Evolutionary conservation across 345 rosid species (phyloP), one percentile per base, ranked within the genome.

Genomic region (Ailanthus altissimus): DNA sequence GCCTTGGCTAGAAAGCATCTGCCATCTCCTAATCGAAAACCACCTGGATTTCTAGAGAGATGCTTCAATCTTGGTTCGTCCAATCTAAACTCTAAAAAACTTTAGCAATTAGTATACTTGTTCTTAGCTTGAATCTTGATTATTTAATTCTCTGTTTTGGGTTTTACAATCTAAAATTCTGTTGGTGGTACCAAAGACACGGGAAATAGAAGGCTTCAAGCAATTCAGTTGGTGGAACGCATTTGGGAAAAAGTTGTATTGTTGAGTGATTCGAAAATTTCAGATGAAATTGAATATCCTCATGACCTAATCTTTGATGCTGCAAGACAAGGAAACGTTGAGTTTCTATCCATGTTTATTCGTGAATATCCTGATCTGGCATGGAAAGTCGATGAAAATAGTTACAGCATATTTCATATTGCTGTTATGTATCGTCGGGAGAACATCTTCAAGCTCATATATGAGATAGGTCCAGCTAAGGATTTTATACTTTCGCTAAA

Each of bases 1-100:
- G 65, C 64, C 26, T 42, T 78, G 50, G 81, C 81, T 23, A 54
- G 13, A 20, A 78, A 78, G 76, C 26, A 54, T 62, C n/a, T 4
- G 15, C 16, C 20, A 40, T 51, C 73, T 1, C 1, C 38, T 36
- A 8, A 49, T 62, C 32, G 21, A 63, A 65, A n/a, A 13, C n/a
- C 4, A 3, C 46, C 14, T 9, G 59, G 71, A 75, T 26, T 32
- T 23, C 43, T 23, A 18, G 11, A 23, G 40, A 58, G 23, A 5
- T 63, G 43, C 3, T 32, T 32, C 45, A 63, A 36, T 5, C 36
- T 60, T 6, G 28, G 67, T 63, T 63, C 36, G 67, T 36, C 23
- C 18, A n/a, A n/a, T 3, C 18, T 60, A 25, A 25, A 21, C 40
- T 6, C 32, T n/a, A 21, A 4, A 5, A 1, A 9, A 6, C 0